Evolutionary conservation across 345 rosid species (phyloP).

Genomic region (Aethionema arabicum): DNA sequence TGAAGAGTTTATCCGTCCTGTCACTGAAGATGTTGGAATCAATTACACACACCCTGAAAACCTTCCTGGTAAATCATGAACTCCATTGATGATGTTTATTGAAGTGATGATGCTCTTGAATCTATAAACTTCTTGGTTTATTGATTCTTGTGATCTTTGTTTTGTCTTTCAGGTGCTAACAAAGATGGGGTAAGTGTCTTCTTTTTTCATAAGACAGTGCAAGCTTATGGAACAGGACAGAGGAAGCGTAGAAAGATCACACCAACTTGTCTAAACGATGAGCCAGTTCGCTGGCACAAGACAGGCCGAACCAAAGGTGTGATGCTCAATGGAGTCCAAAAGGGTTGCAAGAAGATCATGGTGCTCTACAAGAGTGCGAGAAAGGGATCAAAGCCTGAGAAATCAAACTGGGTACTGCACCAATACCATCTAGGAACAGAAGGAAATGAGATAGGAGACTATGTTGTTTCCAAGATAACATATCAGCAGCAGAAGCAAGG

Average conservation of each 20-base stretch:
- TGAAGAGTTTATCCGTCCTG: constrained; percentile 69
- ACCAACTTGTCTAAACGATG: constrained; percentile 43
- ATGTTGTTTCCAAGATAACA: constrained; percentile 71
- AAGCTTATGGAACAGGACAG: constrained; percentile 90
- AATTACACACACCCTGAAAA: constrained; percentile 89
- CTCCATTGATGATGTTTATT: not conserved
- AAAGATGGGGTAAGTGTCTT: constrained; percentile 81
- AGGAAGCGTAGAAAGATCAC: constrained; percentile 89
- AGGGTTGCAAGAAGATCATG: constrained; percentile 90
- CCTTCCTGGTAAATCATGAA: constrained; percentile 64
- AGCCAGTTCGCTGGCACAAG: constrained; percentile 94
- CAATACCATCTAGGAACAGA: constrained; percentile 85
- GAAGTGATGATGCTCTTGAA: not conserved
- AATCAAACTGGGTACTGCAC: constrained; percentile 85
- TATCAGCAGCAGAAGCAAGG: constrained; percentile 58
- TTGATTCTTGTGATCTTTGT: constrained; percentile 7
- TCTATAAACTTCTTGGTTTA: constrained; percentile 1
- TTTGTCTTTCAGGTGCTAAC: constrained; percentile 57
- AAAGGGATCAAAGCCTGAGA: constrained; percentile 68
- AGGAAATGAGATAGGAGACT: constrained; percentile 73
- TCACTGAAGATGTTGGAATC: constrained; percentile 68
- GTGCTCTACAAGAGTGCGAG: constrained; percentile 77
- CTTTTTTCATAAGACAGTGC: constrained; percentile 72
- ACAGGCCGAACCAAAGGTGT: constrained; percentile 84
- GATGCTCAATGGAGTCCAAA: constrained; percentile 54